phyloP scores from a whole-genome alignment of 1,284 basidiomycete genomes.

The Hortiboletus rubellus region DNA sequence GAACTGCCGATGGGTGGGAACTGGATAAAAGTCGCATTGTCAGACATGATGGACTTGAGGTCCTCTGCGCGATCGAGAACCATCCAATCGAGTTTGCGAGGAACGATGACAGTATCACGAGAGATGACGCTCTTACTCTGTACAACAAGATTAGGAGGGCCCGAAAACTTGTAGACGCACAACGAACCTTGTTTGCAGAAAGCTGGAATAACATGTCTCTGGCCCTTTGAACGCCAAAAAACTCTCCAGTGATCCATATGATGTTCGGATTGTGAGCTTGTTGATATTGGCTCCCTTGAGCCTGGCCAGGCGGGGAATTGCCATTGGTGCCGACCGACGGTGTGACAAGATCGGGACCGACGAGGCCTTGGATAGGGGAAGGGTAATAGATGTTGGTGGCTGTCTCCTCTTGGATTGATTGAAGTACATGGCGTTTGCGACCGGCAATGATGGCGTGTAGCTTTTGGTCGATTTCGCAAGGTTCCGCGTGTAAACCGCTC shows the following conservation, averaged over 20 bases:
- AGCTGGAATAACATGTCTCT: slow-evolving; percentile 93
- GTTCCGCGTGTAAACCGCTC: slow-evolving; percentile 88
- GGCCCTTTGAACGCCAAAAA: slow-evolving; percentile 93
- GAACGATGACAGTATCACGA: slow-evolving; percentile 90
- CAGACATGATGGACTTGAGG: slow-evolving; percentile 88
- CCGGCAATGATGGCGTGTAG: slow-evolving; percentile 91
- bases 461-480: slow-evolving; percentile 94
- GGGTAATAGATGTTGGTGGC: slow-evolving; percentile 97
- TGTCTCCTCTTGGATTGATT: slow-evolving; percentile 96
- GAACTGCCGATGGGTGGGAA: slow-evolving; percentile 91
- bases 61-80: slow-evolving; percentile 91
- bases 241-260: slow-evolving; percentile 97
- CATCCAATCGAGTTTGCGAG: slow-evolving; percentile 98
- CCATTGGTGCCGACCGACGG: slow-evolving; percentile 40
- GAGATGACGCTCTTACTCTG: slow-evolving; percentile 92
- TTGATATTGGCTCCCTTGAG: slow-evolving; percentile 22
- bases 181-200: slow-evolving; percentile 79
- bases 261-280: slow-evolving; percentile 63
- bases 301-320: slow-evolving; percentile 20
- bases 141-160: slow-evolving; percentile 4
- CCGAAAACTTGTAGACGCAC: not conserved
- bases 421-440: slow-evolving; percentile 84
- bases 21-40: slow-evolving; percentile 95
- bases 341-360: slow-evolving; percentile 58
- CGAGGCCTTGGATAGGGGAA: slow-evolving; percentile 84